Conservation (phyloP, 2,329 filamentous ascomycete genomes). For the Raffaelea arxii region DNA sequence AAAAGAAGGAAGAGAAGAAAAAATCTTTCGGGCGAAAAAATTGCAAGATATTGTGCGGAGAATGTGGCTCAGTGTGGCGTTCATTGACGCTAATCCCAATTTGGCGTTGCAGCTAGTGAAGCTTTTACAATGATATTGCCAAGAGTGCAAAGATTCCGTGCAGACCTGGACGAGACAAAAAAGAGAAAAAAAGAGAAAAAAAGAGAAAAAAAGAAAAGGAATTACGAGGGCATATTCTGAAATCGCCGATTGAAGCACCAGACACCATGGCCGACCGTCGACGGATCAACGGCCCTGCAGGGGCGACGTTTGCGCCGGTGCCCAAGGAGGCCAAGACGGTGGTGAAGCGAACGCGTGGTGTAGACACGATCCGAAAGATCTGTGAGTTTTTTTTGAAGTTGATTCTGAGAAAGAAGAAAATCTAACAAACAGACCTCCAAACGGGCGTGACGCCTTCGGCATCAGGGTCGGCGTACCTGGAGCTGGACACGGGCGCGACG, state of each 20-base stretch:
- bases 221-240: neutral
- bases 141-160: neutral
- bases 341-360: slow-evolving; percentile 44
- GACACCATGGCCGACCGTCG: slow-evolving; percentile 72
- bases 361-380: slow-evolving; percentile 71
- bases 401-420: slow-evolving; percentile 3
- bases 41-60: neutral
- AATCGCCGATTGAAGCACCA: neutral
- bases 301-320: slow-evolving; percentile 64
- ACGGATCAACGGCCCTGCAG: slow-evolving; percentile 79
- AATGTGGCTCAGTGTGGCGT: too few relatives aligned
- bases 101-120: too few relatives aligned
- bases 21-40: too few relatives aligned
- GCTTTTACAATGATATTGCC: too few relatives aligned
- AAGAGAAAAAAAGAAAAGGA: neutral
- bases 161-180: neutral
- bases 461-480: slow-evolving; percentile 83
- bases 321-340: slow-evolving; percentile 26
- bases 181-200: neutral
- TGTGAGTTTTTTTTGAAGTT: slow-evolving; percentile 48
- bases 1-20: too few relatives aligned
- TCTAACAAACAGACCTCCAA: slow-evolving; percentile 57
- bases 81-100: too few relatives aligned
- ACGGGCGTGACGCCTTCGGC: slow-evolving; percentile 89
- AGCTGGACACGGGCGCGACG: slow-evolving; percentile 42